Evolutionary conservation across 345 rosid genomes (phyloP), one percentile per base, ranked within the genome.

Genomic region (Eucalyptus virginea): DNA sequence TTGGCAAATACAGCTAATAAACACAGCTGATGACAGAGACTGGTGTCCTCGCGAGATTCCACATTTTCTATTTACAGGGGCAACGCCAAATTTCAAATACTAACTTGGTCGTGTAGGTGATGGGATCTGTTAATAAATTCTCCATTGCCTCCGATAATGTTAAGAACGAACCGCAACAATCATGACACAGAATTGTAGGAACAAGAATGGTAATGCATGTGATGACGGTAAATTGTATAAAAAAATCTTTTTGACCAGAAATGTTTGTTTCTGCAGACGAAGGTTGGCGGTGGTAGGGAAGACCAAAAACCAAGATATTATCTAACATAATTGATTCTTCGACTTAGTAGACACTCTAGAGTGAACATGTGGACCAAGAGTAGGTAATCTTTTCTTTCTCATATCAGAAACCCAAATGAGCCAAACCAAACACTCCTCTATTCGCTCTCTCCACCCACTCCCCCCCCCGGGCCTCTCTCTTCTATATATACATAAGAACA

Each of bases 321-420:
- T 37, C 83, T 2, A 40, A 77, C 21, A 44, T 48, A 17, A 81
- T 52, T 44, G 11, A 50, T 88, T 32, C 26, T 13, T 89, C 88
- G 90, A 87, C 95, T 95, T 94, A 87, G 86, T 88, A 92, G 90
- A 86, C 88, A 92, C 96, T 93, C 94, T 51, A 94, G 85, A 85
- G 88, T 88, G 77, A 88, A 89, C 65, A 80, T 90, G 85, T 24
- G 93, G 91, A 51, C 91, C 90, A 90, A 42, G 87, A 89, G 87
- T 91, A 85, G 92, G 92, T 92, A 40, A 88, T 81, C 77, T 45
- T 80, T 86, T 91, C 83, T 62, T 54, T 65, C 88, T 85, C 81
- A 88, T 50, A 86, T 65, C 81, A 58, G 49, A 88, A 86, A 62
- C 86, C 86, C 90, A 90, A 89, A 91, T 89, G 89, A 86, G 88